Percentiles rank a stretch among this genome's conserved stretches.
phyloP scores from a whole-genome alignment of 495 filamentous ascomycete genomes.

The Penicillium lagena region DNA sequence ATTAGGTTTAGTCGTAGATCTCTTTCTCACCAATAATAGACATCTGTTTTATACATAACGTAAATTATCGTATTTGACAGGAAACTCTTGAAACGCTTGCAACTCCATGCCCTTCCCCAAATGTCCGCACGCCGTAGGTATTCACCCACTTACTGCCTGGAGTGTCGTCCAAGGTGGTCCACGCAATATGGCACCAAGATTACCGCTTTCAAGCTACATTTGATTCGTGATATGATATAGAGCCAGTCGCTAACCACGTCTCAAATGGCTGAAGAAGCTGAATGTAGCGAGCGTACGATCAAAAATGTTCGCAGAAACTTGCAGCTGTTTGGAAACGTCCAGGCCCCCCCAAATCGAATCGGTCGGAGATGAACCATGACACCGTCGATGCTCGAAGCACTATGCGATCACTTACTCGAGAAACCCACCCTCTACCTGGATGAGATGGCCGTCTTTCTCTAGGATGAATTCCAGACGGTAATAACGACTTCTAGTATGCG shows the following conservation, averaged over 20 bases:
- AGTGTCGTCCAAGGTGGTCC: too few relatives aligned
- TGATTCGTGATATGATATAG: too few relatives aligned
- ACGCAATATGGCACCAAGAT: too few relatives aligned
- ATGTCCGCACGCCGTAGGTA: too few relatives aligned
- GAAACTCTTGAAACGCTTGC: too few relatives aligned
- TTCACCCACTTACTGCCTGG: too few relatives aligned
- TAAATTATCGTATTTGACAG: too few relatives aligned
- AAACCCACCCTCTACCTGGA: conserved; percentile 8
- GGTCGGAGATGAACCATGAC: conserved; percentile 1
- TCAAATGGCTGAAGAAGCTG: conserved; percentile 9
- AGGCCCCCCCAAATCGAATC: conserved; percentile 4
- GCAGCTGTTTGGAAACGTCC: conserved; percentile 9
- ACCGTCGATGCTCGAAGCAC: conserved; percentile 8
- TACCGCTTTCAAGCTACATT: too few relatives aligned
- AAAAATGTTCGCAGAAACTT: conserved; percentile 13
- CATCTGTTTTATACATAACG: too few relatives aligned
- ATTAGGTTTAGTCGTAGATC: too few relatives aligned
- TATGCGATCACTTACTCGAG: conserved; percentile 5
- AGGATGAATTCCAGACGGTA: neutral
- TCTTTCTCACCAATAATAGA: too few relatives aligned
- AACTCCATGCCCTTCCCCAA: too few relatives aligned
- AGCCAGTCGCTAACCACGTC: conserved; percentile 1
- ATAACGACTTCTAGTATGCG: conserved; percentile 7
- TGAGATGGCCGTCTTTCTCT: conserved; percentile 6
- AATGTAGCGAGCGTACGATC: conserved; percentile 9